Base-by-base conservation (phyloP, 78 protist species). In the Diacronema lutheri region DNA sequence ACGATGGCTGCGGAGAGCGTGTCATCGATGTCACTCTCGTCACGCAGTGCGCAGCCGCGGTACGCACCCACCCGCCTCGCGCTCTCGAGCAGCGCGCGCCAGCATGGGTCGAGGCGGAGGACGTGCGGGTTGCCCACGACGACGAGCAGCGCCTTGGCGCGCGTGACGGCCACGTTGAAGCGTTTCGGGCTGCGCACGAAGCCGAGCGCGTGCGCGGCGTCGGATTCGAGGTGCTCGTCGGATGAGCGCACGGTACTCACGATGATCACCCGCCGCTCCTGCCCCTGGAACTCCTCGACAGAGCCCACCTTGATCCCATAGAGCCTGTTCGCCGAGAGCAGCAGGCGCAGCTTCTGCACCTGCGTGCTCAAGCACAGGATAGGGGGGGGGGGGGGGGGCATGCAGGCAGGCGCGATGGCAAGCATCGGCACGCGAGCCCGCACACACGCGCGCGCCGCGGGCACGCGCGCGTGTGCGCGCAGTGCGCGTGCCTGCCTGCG, bases 161-260 rank as follows among this genome's bases (percentile, higher is more conserved):
- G 61, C 29, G 91, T 88, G 25, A 74, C 60, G 6, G 91, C 91
- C n/a, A 88, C 91, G 78, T 88, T 88, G 84, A 88, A 81, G 33
- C 90, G 56, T 60, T 88, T 88, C 0, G 85, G 81, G 44, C 68
- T 81, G 38, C 7, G 55, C 26, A 88, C 40, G 81, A 88, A 88
- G 73, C 90, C 90, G 13, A 88, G 71, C 19, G 29, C 26, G 82
- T 81, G 83, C n/a, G 14, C 1, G 80, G 2, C 38, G 83, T 88
- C 90, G 44, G 7, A 81, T 31, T 6, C 73, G 26, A 81, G 19
- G 37, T 20, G 25, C 25, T 58, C 64, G 16, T 1, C 40, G 25
- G 23, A 12, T 26, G 46, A 29, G n/a, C 91, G 83, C 64, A 88
- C 91, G 37, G 91, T 88, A 21, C 81, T 64, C 44, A 88, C 62